phyloP scores from a whole-genome alignment of 148 eudicot species.

The Silene latifolia region DNA sequence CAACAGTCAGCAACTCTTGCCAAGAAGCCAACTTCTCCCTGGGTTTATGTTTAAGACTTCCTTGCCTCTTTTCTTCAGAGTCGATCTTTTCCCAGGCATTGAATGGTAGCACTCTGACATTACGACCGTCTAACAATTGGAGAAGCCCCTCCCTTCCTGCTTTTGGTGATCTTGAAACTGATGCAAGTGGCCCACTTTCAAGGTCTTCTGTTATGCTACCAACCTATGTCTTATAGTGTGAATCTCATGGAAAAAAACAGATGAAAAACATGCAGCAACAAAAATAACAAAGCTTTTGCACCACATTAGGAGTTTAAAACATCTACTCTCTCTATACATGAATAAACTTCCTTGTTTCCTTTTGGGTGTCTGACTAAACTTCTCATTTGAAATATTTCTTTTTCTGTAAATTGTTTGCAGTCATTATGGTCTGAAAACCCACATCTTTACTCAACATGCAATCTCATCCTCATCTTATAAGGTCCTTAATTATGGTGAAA shows the following conservation, averaged over 20 bases:
- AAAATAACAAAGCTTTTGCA: neutral
- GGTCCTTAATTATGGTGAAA: too few species aligned
- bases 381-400: too few species aligned
- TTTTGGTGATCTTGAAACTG: conserved; percentile 43
- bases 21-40: conserved; percentile 67
- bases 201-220: conserved; percentile 70
- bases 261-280: neutral
- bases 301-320: neutral
- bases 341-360: too few species aligned
- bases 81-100: conserved; percentile 81
- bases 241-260: neutral
- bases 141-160: conserved; percentile 84
- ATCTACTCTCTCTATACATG: too few species aligned
- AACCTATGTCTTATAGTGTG: conserved; percentile 37
- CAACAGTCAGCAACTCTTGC: conserved; percentile 67
- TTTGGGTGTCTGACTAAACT: too few species aligned
- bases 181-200: conserved; percentile 39
- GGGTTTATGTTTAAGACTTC: conserved; percentile 63
- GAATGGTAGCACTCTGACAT: conserved; percentile 54
- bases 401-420: too few species aligned
- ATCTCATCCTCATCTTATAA: too few species aligned
- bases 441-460: too few species aligned
- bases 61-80: conserved; percentile 62
- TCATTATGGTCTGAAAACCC: too few species aligned
- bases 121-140: conserved; percentile 50